Evolutionary conservation across 129 eudicot species (phyloP).

Genomic region (Ambrosia trifida): DNA sequence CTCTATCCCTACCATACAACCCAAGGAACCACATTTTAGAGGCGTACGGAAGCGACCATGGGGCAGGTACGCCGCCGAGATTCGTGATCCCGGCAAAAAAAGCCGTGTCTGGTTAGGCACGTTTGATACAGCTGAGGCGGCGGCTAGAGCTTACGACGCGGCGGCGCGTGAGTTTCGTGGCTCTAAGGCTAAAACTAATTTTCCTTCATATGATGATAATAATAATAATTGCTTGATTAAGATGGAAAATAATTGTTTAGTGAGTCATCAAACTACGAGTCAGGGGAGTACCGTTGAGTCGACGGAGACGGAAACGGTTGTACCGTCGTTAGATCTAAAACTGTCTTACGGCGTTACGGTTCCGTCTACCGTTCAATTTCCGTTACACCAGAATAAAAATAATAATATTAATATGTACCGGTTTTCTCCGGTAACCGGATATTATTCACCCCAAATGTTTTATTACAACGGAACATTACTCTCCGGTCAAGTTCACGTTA

Average conservation of each 20-base stretch:
- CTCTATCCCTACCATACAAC: neutral
- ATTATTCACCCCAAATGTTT: slow-evolving; percentile 34
- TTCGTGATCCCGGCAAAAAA: slow-evolving; percentile 42
- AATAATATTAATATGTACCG: neutral
- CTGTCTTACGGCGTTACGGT: slow-evolving; percentile 20
- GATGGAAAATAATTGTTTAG: slow-evolving; percentile 2
- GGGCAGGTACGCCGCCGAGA: slow-evolving; percentile 50
- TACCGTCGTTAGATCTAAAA: slow-evolving; percentile 34
- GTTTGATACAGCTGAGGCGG: slow-evolving; percentile 45
- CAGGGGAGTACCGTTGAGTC: slow-evolving; percentile 39
- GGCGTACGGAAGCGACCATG: slow-evolving; percentile 48
- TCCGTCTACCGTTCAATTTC: slow-evolving; percentile 16
- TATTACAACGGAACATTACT: slow-evolving; percentile 23
- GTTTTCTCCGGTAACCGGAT: slow-evolving; percentile 30
- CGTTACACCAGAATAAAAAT: slow-evolving; percentile 3
- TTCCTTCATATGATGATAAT: slow-evolving; percentile 10
- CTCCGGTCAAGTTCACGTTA: slow-evolving; percentile 20
- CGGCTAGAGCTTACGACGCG: slow-evolving; percentile 40
- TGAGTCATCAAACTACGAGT: slow-evolving; percentile 38
- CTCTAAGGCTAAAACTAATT: slow-evolving; percentile 37
- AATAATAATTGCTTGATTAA: slow-evolving; percentile 13
- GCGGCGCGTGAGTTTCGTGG: slow-evolving; percentile 54
- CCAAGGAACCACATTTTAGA: slow-evolving; percentile 34
- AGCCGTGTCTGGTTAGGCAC: slow-evolving; percentile 47
- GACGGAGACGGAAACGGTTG: slow-evolving; percentile 26